A percentile compares a stretch with the other conserved stretches of the same genome.
Conservation (phyloP, 2,329 filamentous ascomycete genomes). For the Colletotrichum sublineola region DNA sequence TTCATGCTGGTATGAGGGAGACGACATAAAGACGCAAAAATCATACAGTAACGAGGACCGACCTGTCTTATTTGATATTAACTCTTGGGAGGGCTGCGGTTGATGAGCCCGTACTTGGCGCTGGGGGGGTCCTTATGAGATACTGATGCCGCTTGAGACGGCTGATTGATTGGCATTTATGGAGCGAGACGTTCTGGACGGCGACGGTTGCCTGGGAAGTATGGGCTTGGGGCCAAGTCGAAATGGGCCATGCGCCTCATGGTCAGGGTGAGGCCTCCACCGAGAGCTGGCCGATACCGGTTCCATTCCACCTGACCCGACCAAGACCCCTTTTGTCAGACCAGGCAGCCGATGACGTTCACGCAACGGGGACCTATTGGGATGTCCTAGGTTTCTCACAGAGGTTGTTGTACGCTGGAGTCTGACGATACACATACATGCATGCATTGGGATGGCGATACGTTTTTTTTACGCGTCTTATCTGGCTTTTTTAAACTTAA, state of each 20-base stretch:
- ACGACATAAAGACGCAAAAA: constrained; percentile 33
- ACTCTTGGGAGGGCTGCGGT: constrained; percentile 36
- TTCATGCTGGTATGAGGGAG: constrained; percentile 38
- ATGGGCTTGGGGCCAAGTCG: not conserved
- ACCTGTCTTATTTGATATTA: constrained; percentile 42
- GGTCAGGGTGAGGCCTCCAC: constrained; percentile 18
- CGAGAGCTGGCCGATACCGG: not conserved
- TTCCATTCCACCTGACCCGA: not conserved
- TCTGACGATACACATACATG: constrained; percentile 44
- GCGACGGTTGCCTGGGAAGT: constrained; percentile 20
- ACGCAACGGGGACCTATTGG: constrained; percentile 36
- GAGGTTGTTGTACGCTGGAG: constrained; percentile 41
- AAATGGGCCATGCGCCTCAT: constrained; percentile 3
- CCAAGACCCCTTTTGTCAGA: not conserved
- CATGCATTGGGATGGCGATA: constrained; percentile 42
- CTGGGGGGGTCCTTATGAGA: constrained; percentile 27
- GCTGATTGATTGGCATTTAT: constrained; percentile 39
- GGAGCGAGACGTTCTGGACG: constrained; percentile 39
- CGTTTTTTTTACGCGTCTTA: constrained; percentile 5
- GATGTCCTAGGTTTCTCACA: constrained; percentile 39
- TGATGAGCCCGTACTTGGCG: constrained; percentile 30
- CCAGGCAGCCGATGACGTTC: constrained; percentile 1
- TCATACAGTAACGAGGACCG: constrained; percentile 43
- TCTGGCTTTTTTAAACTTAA: not conserved
- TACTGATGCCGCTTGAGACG: constrained; percentile 26